These are phyloP conservation scores for Phytophthora pluvialis DNA, from an alignment of 352 stramenopile species.

Conservation along the genomic window DNA sequence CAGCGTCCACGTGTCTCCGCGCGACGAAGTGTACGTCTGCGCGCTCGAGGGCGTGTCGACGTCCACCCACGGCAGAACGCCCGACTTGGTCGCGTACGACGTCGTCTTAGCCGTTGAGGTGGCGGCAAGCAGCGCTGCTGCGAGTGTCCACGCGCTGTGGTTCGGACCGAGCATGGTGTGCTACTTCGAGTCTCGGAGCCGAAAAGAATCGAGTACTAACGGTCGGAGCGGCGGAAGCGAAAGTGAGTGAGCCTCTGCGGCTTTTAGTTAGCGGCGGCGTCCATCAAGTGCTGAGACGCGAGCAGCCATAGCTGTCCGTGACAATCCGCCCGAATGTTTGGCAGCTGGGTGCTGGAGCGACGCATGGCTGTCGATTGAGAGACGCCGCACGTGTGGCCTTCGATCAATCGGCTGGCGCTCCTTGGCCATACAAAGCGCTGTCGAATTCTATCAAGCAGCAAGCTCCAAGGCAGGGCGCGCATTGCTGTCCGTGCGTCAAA, in stretches of 20 bases:
- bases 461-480: too few relatives aligned
- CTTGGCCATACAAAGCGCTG: too few relatives aligned
- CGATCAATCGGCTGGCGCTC: too few relatives aligned
- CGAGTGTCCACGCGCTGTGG: not conserved
- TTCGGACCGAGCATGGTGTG: slow-evolving; percentile 10
- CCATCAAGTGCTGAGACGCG: slow-evolving; percentile 15
- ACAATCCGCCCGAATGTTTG: slow-evolving; percentile 6
- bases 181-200: not conserved
- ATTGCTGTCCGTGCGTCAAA: too few relatives aligned
- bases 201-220: too few relatives aligned
- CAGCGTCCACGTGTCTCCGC: slow-evolving; percentile 63
- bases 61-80: slow-evolving; percentile 63
- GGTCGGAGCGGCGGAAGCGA: slow-evolving; percentile 2
- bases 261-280: not conserved
- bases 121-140: not conserved
- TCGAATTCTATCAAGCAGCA: too few relatives aligned
- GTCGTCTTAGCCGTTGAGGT: slow-evolving; percentile 6
- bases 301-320: not conserved
- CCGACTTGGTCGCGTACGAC: slow-evolving; percentile 51
- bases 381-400: too few relatives aligned
- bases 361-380: too few relatives aligned
- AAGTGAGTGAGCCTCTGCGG: slow-evolving; percentile 7
- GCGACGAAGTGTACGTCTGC: slow-evolving; percentile 49
- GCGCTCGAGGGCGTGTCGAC: slow-evolving; percentile 41
- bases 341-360: too few relatives aligned